Evolutionary conservation across 441 rosid species (phyloP).

Genomic region (Dalechampia spathulata): DNA sequence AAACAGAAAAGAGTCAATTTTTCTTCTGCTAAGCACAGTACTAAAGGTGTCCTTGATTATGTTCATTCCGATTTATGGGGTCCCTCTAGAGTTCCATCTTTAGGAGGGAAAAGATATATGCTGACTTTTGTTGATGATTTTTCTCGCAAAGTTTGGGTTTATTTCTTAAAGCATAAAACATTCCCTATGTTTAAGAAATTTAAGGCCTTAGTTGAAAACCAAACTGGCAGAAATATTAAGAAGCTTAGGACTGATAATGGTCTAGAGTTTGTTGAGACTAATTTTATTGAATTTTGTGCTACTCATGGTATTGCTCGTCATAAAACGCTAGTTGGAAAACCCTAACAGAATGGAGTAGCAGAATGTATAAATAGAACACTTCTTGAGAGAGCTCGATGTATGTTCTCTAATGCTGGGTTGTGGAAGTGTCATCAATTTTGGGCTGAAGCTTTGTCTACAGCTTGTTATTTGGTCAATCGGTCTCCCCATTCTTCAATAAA

Average conservation of each 20-base stretch:
- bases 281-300: neutral
- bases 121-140: neutral
- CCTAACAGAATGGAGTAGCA: neutral
- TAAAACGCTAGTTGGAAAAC: neutral
- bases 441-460: neutral
- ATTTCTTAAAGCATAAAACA: neutral
- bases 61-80: neutral
- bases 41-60: neutral
- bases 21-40: neutral
- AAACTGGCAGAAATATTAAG: neutral
- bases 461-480: neutral
- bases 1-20: neutral
- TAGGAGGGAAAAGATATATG: neutral
- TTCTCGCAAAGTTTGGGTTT: neutral
- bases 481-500: neutral
- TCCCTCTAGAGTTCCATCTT: neutral
- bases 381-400: neutral
- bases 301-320: neutral
- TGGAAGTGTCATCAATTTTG: neutral
- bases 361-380: too few species aligned
- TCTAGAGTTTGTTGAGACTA: neutral
- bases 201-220: neutral
- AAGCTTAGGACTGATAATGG: neutral
- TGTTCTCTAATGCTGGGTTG: neutral
- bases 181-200: neutral